phyloP scores from a whole-genome alignment of 1,284 basidiomycete species.

The Rhodotorula sp. region DNA sequence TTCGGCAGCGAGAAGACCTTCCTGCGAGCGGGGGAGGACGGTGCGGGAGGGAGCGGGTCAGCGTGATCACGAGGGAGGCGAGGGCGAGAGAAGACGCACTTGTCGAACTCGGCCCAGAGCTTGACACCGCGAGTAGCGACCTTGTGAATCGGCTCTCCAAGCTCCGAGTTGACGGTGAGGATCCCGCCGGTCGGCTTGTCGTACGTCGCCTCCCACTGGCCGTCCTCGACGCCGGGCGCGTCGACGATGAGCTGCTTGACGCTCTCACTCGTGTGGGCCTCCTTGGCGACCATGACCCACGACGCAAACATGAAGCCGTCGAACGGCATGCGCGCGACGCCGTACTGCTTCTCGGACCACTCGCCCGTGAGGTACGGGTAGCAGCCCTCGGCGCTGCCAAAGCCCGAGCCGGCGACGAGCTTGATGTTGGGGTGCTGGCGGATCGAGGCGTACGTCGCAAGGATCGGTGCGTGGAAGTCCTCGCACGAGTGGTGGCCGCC shows the following conservation, averaged over 20 bases:
- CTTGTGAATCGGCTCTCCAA: conserved; percentile 99
- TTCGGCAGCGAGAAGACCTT: conserved; percentile 91
- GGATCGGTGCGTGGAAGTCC: conserved; percentile 96
- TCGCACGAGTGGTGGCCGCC: conserved; percentile 98
- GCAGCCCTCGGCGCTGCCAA: conserved; percentile 90
- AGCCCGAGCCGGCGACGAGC: conserved; percentile 94
- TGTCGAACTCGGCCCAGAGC: conserved; percentile 98
- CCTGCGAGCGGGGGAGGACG: conserved; percentile 11
- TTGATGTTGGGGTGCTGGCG: conserved; percentile 85
- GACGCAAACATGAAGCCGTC: conserved; percentile 95
- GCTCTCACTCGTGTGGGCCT: conserved; percentile 88
- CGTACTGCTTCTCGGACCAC: conserved; percentile 81
- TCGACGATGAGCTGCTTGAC: conserved; percentile 97
- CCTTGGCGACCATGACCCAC: conserved; percentile 97
- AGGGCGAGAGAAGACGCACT: conserved; percentile 49
- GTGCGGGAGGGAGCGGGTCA: neutral
- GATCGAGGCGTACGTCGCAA: conserved; percentile 86
- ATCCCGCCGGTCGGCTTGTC: conserved; percentile 92
- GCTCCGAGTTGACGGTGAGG: conserved; percentile 93
- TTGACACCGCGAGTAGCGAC: conserved; percentile 94
- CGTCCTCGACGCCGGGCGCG: conserved; percentile 87
- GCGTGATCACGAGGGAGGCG: neutral
- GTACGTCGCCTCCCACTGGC: conserved; percentile 93
- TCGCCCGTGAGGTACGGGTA: conserved; percentile 98
- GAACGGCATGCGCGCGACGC: conserved; percentile 95